Evolutionary conservation across 2,329 filamentous ascomycete genomes (phyloP), one percentile per base, ranked within the genome.

Genomic region (Alternaria sp.): DNA sequence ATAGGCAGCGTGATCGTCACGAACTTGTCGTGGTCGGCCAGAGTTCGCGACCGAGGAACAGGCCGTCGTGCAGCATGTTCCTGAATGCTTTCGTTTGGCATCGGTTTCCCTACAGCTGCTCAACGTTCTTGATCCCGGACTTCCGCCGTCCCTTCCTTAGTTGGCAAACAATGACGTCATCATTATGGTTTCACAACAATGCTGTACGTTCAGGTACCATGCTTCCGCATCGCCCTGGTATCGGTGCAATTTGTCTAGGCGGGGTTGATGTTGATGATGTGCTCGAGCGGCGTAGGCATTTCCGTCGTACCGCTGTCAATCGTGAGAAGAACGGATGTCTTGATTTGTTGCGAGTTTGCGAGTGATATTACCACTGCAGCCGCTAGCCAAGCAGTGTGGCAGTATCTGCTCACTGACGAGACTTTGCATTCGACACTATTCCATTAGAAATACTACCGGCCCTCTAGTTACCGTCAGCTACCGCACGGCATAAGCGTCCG

Each of bases 341-440:
- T 75, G 67, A 76, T 77, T 75, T 74, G 74, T 57, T 63, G 57
- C 52, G 54, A 39, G 41, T 41, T 52, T 58, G 32, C 49, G 26
- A 55, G 42, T 59, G 38, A 39, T 52, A 59, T 51, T 54, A 60
- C 43, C 54, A 60, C 55, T 41, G 51, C 43, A 51, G 38, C 54
- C 59, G 54, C 63, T 72, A 69, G 63, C 52, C 53, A 49, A 41
- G 38, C 38, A 41, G 38, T 41, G 38, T 41, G 55, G 42, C 49
- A 46, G 57, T 66, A 56, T 67, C 66, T 69, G 56, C 59, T 60
- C 59, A 58, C 53, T 62, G 61, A 65, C 63, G 64, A 58, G 63
- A 56, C 49, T 43, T 52, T 47, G 62, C 62, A 62, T 63, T 55
- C 22, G 49, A 52, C 28, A 61, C 46, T 34, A 51, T 51, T 51